Percentiles rank a stretch among this genome's conserved stretches.
phyloP scores from a whole-genome alignment of 371 early-diverging fungal genomes.

The Apophysomyces sp. region DNA sequence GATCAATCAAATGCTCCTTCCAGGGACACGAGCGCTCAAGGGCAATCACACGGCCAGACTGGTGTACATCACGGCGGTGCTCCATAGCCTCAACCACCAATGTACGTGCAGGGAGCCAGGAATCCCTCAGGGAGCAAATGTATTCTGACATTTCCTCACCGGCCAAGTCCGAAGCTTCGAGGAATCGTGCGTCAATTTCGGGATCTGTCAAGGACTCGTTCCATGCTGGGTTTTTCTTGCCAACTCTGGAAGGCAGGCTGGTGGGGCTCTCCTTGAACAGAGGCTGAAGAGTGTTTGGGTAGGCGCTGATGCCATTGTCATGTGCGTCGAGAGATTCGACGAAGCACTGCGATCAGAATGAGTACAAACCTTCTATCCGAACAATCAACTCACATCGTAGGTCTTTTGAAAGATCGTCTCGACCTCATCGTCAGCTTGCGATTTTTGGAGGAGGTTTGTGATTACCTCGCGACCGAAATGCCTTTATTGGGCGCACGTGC shows the following conservation, averaged over 20 bases:
- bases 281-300: constrained; percentile 76
- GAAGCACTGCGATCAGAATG: constrained; percentile 43
- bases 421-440: constrained; percentile 51
- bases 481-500: constrained; percentile 32
- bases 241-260: constrained; percentile 75
- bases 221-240: constrained; percentile 92
- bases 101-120: constrained; percentile 91
- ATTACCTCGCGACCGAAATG: constrained; percentile 89
- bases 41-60: constrained; percentile 79
- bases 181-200: constrained; percentile 66
- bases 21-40: constrained; percentile 87
- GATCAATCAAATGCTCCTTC: constrained; percentile 85
- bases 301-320: constrained; percentile 92
- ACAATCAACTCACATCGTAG: constrained; percentile 61
- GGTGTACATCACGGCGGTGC: constrained; percentile 58
- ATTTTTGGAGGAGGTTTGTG: constrained; percentile 53
- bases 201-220: constrained; percentile 73
- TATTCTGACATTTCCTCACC: constrained; percentile 75
- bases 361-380: background rate
- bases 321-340: constrained; percentile 76
- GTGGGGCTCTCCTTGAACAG: constrained; percentile 82
- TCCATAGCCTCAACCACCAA: constrained; percentile 75
- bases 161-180: constrained; percentile 72
- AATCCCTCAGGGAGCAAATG: constrained; percentile 61
- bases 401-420: constrained; percentile 76